These are phyloP conservation scores for Cladosporium sp. DNA, from an alignment of 2,329 filamentous ascomycete species.

Conservation along the genomic window DNA sequence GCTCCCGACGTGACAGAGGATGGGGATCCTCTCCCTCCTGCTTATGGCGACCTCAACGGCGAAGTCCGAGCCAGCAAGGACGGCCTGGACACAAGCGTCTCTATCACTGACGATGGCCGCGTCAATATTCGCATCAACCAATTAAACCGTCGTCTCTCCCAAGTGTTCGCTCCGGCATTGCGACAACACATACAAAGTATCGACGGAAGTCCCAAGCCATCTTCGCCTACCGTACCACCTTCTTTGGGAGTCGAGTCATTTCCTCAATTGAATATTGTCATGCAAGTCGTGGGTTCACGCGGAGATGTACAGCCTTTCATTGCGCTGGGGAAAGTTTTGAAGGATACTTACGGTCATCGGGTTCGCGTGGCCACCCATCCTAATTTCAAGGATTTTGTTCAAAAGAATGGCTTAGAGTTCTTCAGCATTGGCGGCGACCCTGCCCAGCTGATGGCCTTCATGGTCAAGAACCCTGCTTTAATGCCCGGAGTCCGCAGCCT, in stretches of 20 bases:
- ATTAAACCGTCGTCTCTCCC: slow-evolving; percentile 56
- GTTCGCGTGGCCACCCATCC: slow-evolving; percentile 68
- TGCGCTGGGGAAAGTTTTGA: slow-evolving; percentile 36
- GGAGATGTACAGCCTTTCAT: slow-evolving; percentile 74
- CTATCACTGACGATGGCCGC: slow-evolving; percentile 56
- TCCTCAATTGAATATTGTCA: slow-evolving; percentile 56
- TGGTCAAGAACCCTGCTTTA: slow-evolving; percentile 16
- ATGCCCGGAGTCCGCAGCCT: slow-evolving; percentile 26
- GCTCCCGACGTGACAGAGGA: too few relatives aligned
- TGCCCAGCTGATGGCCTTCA: slow-evolving; percentile 56
- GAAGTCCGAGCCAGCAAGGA: slow-evolving; percentile 25
- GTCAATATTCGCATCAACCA: slow-evolving; percentile 71
- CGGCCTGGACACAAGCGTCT: slow-evolving; percentile 25
- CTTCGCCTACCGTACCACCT: slow-evolving; percentile 64
- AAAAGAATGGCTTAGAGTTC: slow-evolving; percentile 66
- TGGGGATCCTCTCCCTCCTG: slow-evolving; percentile 14
- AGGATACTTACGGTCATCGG: slow-evolving; percentile 26
- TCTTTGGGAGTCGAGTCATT: slow-evolving; percentile 63
- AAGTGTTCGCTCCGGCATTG: slow-evolving; percentile 58
- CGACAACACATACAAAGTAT: slow-evolving; percentile 37
- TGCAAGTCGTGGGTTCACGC: slow-evolving; percentile 68
- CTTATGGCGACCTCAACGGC: slow-evolving; percentile 25
- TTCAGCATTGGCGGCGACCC: slow-evolving; percentile 70
- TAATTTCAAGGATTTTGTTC: slow-evolving; percentile 61
- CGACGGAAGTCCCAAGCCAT: neutral